Conservation (phyloP, 768 basidiomycete genomes). For the Cubamyces lactineus region DNA sequence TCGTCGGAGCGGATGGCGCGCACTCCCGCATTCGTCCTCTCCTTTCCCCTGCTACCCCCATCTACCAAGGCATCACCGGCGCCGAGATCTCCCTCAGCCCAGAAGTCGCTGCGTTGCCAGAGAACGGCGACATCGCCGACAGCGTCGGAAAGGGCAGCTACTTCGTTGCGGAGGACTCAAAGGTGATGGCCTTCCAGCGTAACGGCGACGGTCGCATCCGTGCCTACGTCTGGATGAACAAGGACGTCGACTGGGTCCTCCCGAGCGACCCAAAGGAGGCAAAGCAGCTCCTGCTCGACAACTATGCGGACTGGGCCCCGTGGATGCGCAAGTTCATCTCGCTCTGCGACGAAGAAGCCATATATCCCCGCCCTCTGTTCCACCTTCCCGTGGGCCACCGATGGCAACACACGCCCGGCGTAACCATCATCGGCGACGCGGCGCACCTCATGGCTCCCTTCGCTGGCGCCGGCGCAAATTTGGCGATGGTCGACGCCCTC, state of each 20-base stretch:
- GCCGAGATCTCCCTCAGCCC: slow-evolving; percentile 8
- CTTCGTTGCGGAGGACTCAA: slow-evolving; percentile 1
- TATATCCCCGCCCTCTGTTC: slow-evolving; percentile 23
- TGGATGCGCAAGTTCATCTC: slow-evolving; percentile 12
- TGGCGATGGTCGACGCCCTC: slow-evolving; percentile 37
- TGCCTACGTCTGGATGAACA: slow-evolving; percentile 1
- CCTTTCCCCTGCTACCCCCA: slow-evolving; percentile 4
- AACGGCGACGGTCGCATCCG: slow-evolving; percentile 17
- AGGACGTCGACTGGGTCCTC: slow-evolving; percentile 4
- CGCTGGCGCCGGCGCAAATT: slow-evolving; percentile 43
- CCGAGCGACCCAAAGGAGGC: slow-evolving; percentile 1
- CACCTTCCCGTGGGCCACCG: slow-evolving; percentile 19
- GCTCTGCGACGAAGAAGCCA: slow-evolving; percentile 9
- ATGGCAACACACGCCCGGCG: slow-evolving; percentile 20
- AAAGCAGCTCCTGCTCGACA: slow-evolving; percentile 1
- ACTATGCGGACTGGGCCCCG: slow-evolving; percentile 7
- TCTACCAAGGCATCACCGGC: slow-evolving; percentile 12
- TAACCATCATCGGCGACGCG: slow-evolving; percentile 32
- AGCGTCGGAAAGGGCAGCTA: slow-evolving; percentile 4
- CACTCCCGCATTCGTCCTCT: slow-evolving; percentile 9
- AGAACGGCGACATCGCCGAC: slow-evolving; percentile 12
- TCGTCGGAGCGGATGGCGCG: slow-evolving; percentile 11
- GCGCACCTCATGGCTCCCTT: slow-evolving; percentile 43
- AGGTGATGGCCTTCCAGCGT: slow-evolving; percentile 10
- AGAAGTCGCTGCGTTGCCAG: slow-evolving; percentile 1